Evolutionary conservation across 208 protist genomes (phyloP), one percentile per base, ranked within the genome.

Genomic region (Trypanosoma scelopori): DNA sequence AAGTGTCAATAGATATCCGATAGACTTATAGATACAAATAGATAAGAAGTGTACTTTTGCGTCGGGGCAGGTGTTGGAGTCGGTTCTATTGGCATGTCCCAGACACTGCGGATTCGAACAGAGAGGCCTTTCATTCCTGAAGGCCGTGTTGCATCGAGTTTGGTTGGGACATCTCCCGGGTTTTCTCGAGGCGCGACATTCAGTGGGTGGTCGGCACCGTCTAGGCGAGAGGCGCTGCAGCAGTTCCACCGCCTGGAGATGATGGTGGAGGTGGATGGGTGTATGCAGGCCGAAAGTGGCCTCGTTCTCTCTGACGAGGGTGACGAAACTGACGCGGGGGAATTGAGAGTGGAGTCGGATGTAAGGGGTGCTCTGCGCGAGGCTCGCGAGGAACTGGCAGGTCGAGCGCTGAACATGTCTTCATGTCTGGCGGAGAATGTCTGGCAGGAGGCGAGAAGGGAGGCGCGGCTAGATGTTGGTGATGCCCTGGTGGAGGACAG

Each of bases 201-300:
- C 39, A 50, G 63, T 37, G 27, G 53, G 3, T 37, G 32, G 3
- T 43, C 41, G 9, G 16, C 47, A 18, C 46, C 52, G 15, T 74
- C 69, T 12, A 39, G 69, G 30, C 53, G 61, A 7, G 60, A 74
- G 69, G 45, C 61, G 22, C 41, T 74, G 27, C 55, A 62, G 45
- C 42, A 74, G 55, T 74, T 74, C 45, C 69, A 74, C 13, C 16
- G 45, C 1, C 53, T 68, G 12, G 69, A 74, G 39, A 68, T 74
- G 69, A 74, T 74, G 46, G 32, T 48, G 20, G 69, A 74, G 52
- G 59, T 65, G 37, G 55, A 64, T 15, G 53, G 23, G 25, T n/a
- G 39, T 3, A 12, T 74, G 50, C 43, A 37, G 1, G 35, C 52
- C 6, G 69, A 74, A n/a, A 39, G 18, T 35, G 69, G 61, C 16